These are phyloP conservation scores for Melampsora larici-populina DNA, from an alignment of 1,284 basidiomycete species.

Conservation along the genomic window DNA sequence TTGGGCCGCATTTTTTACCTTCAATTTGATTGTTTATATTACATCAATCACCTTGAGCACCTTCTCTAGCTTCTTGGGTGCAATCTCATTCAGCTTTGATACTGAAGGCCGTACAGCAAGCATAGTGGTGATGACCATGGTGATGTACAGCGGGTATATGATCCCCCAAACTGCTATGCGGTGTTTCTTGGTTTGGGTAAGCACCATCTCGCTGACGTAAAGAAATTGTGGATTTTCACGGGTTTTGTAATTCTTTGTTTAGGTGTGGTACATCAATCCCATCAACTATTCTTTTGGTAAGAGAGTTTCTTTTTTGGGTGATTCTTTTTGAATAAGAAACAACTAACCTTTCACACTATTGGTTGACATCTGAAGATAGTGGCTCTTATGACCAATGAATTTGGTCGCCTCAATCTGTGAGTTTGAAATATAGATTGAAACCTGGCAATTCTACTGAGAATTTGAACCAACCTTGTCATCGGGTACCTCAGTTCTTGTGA, in stretches of 20 bases:
- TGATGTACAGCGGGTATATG: conserved; percentile 47
- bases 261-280: conserved; percentile 62
- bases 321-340: not conserved
- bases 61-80: conserved; percentile 58
- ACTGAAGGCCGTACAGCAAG: conserved; percentile 59
- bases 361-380: not conserved
- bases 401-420: conserved; percentile 61
- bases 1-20: conserved; percentile 58
- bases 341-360: not conserved
- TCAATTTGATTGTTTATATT: conserved; percentile 52
- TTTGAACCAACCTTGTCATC: not conserved
- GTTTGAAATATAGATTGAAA: not conserved
- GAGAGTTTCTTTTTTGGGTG: conserved; percentile 48
- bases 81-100: conserved; percentile 56
- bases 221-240: conserved; percentile 55
- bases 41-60: conserved; percentile 51
- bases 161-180: conserved; percentile 49
- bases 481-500: conserved; percentile 8
- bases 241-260: conserved; percentile 85
- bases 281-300: conserved; percentile 62
- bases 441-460: not conserved
- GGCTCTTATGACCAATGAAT: conserved; percentile 73
- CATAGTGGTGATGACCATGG: conserved; percentile 47
- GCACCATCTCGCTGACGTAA: conserved; percentile 22
- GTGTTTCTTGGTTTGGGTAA: conserved; percentile 47